Conservation (phyloP, 495 filamentous ascomycete species). For the Aspergillus incahuasiensis region DNA sequence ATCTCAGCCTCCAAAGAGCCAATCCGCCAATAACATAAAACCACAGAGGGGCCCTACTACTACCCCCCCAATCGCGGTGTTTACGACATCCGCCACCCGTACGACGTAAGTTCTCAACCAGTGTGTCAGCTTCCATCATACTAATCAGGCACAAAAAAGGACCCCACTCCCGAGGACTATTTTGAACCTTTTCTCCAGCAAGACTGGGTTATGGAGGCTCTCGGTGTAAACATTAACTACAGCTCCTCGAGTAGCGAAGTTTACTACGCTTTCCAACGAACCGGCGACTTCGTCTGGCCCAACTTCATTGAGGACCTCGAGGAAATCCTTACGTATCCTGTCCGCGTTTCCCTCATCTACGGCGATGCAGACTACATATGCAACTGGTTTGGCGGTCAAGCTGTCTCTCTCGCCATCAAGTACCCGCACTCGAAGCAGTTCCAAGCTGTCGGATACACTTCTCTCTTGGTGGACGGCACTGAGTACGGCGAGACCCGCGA, state of each 20-base stretch:
- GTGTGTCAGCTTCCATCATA: constrained; percentile 19
- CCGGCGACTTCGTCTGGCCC: constrained; percentile 43
- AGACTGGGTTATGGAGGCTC: constrained; percentile 50
- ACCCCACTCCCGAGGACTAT: constrained; percentile 58
- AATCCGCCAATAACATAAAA: background rate
- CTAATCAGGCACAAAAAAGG: constrained; percentile 34
- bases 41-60: constrained; percentile 32
- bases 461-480: constrained; percentile 36
- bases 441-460: constrained; percentile 41
- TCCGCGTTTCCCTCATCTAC: constrained; percentile 65
- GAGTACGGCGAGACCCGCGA: constrained; percentile 50
- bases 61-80: constrained; percentile 39
- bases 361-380: constrained; percentile 57
- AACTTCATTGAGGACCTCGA: constrained; percentile 51
- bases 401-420: constrained; percentile 35
- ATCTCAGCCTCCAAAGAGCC: background rate
- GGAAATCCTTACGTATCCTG: constrained; percentile 46
- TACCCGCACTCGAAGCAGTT: constrained; percentile 39
- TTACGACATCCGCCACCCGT: constrained; percentile 57
- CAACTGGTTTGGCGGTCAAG: constrained; percentile 45
- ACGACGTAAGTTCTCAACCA: constrained; percentile 28
- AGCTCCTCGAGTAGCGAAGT: constrained; percentile 49
- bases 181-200: constrained; percentile 60
- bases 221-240: constrained; percentile 65
- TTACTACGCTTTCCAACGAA: constrained; percentile 50